Conservation (phyloP, 2,329 filamentous ascomycete genomes). For the Alternaria infectoria region DNA sequence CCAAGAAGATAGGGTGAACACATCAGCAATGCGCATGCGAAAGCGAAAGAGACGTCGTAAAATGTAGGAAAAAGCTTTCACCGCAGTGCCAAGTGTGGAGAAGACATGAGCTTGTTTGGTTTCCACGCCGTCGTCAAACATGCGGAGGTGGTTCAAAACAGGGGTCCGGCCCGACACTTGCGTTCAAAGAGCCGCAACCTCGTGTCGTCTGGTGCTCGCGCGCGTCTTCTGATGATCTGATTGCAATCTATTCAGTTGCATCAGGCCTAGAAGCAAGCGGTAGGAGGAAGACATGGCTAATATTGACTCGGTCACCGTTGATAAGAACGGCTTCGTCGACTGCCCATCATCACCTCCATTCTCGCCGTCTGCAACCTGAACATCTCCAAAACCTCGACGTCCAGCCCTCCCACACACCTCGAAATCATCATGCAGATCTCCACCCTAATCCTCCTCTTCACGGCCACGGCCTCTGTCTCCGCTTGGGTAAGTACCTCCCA, state of each 20-base stretch:
- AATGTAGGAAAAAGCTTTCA: background rate
- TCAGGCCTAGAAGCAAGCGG: background rate
- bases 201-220: too few species aligned
- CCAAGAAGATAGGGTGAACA: rapidly evolving
- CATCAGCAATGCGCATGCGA: too few species aligned
- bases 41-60: too few species aligned
- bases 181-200: too few species aligned
- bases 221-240: background rate
- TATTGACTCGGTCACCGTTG: too few species aligned
- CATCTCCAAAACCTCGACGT: background rate
- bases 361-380: too few species aligned
- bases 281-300: too few species aligned
- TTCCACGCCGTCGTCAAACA: background rate
- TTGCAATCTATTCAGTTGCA: background rate
- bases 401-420: background rate
- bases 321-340: too few species aligned
- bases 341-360: too few species aligned
- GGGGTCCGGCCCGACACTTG: background rate
- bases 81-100: background rate
- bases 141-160: background rate
- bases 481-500: background rate
- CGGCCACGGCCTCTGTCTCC: background rate
- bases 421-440: background rate
- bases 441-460: background rate
- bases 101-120: background rate